A percentile compares a stretch with the other conserved stretches of the same genome.
phyloP scores from a whole-genome alignment of 768 basidiomycete species.

The Xerocomellus intermedius region DNA sequence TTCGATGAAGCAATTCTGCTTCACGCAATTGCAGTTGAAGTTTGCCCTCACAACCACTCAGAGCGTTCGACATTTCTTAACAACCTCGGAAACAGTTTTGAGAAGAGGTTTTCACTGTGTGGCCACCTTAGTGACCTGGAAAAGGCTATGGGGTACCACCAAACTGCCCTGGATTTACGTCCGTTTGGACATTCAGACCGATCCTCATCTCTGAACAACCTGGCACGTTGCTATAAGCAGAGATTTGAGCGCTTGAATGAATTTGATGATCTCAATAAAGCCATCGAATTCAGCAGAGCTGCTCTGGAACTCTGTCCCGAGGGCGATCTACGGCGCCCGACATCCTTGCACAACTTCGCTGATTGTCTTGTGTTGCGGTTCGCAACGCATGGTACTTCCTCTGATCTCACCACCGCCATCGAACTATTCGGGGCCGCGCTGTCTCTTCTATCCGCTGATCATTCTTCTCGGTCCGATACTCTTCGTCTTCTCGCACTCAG shows the following conservation, averaged over 20 bases:
- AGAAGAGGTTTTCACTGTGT: background rate
- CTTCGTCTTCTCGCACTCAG: background rate
- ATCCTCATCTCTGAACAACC: background rate
- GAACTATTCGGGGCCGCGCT: background rate
- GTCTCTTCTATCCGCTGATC: background rate
- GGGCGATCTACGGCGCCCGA: background rate
- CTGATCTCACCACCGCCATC: background rate
- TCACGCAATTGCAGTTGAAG: background rate
- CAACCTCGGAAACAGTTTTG: background rate
- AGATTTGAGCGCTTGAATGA: background rate
- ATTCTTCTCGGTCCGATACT: background rate
- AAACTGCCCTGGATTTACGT: background rate
- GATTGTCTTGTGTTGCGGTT: background rate
- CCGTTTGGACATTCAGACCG: background rate
- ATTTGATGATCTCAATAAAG: background rate
- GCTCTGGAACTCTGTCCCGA: background rate
- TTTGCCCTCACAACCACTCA: background rate
- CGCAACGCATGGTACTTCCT: background rate
- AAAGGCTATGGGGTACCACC: background rate
- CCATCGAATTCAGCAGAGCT: background rate
- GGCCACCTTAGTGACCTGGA: background rate
- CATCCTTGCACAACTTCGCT: background rate
- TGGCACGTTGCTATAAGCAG: background rate
- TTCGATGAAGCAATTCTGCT: background rate
- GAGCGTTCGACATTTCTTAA: background rate